phyloP scores from a whole-genome alignment of 495 filamentous ascomycete species.

The Penicillium arizonense region DNA sequence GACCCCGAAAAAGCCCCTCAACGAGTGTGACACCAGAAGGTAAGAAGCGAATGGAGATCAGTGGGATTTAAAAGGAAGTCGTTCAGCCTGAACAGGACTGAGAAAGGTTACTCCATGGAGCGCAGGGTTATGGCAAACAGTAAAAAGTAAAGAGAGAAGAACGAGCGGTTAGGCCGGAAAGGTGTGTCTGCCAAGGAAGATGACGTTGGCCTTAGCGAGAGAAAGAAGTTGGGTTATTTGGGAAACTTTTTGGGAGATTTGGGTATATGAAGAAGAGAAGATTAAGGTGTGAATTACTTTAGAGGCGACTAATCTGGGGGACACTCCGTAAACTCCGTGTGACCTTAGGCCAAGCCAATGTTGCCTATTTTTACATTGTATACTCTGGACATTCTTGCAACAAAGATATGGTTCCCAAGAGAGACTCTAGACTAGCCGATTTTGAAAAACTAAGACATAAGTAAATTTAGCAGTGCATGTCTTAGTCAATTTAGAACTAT shows the following conservation, averaged over 20 bases:
- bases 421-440: too few relatives aligned
- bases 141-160: slow-evolving; percentile 3
- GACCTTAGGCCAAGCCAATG: not conserved
- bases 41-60: not conserved
- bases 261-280: not conserved
- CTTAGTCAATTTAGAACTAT: slow-evolving; percentile 14
- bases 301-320: not conserved
- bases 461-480: slow-evolving; percentile 16
- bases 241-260: not conserved
- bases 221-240: too few relatives aligned
- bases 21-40: slow-evolving; percentile 6
- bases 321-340: not conserved
- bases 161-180: slow-evolving; percentile 4
- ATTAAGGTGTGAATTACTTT: not conserved
- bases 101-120: slow-evolving; percentile 3
- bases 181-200: slow-evolving; percentile 5
- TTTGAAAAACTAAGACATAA: too few relatives aligned
- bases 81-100: not conserved
- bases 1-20: not conserved
- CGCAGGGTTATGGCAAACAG: not conserved
- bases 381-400: not conserved
- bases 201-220: not conserved
- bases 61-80: slow-evolving; percentile 4
- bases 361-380: not conserved
- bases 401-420: too few relatives aligned